Percentiles rank a stretch among this genome's conserved stretches.
These are phyloP conservation scores for Aspergillus leporis DNA, from an alignment of 495 filamentous ascomycete species.

Conservation along the genomic window DNA sequence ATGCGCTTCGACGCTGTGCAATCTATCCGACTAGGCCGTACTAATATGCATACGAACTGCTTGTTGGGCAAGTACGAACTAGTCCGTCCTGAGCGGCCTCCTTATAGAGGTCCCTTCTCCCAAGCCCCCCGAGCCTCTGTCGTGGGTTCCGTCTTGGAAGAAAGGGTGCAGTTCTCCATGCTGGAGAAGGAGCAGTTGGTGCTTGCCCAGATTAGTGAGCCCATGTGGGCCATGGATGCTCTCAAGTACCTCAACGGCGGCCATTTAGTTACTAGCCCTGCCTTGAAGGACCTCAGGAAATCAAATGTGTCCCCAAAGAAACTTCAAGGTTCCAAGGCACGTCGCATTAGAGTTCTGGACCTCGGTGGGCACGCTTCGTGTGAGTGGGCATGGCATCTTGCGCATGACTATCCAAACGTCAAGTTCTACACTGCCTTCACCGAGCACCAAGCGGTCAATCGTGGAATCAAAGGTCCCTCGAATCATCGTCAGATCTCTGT, in stretches of 20 bases:
- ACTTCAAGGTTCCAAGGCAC: slow-evolving; percentile 15
- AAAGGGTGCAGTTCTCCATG: slow-evolving; percentile 50
- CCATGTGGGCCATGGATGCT: slow-evolving; percentile 81
- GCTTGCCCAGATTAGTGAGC: slow-evolving; percentile 67
- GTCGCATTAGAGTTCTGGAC: slow-evolving; percentile 69
- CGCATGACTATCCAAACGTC: slow-evolving; percentile 76
- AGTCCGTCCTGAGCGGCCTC: slow-evolving; percentile 44
- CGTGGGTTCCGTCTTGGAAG: slow-evolving; percentile 37
- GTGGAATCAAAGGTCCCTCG: slow-evolving; percentile 71
- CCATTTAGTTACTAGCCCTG: slow-evolving; percentile 74
- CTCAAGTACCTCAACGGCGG: slow-evolving; percentile 77
- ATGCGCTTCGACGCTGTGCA: slow-evolving; percentile 88
- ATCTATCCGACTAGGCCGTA: slow-evolving; percentile 68
- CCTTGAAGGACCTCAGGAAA: slow-evolving; percentile 55
- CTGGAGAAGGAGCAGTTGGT: slow-evolving; percentile 80
- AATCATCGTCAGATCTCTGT: slow-evolving; percentile 86
- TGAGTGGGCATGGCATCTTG: slow-evolving; percentile 95
- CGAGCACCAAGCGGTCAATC: slow-evolving; percentile 66
- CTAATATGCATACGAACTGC: slow-evolving; percentile 65
- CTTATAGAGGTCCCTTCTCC: slow-evolving; percentile 53
- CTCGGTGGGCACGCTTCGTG: slow-evolving; percentile 81
- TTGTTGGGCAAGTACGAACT: slow-evolving; percentile 76
- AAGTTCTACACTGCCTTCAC: slow-evolving; percentile 84
- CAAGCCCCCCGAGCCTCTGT: slow-evolving; percentile 54
- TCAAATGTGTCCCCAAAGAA: slow-evolving; percentile 15